Conservation (phyloP, 192 early-diverging fungal species). For the Entomortierella parvispora region DNA sequence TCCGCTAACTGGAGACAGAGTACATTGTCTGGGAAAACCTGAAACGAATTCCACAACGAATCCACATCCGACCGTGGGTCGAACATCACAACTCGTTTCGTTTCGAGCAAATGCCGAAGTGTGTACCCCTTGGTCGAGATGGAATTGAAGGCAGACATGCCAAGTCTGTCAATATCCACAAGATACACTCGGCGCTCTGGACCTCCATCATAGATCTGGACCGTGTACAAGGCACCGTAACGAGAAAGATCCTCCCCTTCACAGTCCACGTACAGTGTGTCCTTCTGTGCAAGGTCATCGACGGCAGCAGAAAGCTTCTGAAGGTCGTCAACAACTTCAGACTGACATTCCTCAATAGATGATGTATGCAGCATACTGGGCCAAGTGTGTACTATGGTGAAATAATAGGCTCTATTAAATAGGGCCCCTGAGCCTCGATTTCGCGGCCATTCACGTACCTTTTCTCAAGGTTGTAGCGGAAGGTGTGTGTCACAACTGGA, state of each 20-base stretch:
- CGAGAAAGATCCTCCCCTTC: slow-evolving; percentile 9
- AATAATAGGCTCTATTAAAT: slow-evolving; percentile 4
- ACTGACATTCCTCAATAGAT: not conserved
- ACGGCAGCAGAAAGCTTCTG: slow-evolving; percentile 9
- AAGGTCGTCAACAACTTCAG: slow-evolving; percentile 14
- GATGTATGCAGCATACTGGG: not conserved
- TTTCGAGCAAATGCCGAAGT: slow-evolving; percentile 11
- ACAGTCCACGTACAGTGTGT: slow-evolving; percentile 17
- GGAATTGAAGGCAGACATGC: slow-evolving; percentile 16
- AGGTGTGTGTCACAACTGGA: too few species aligned
- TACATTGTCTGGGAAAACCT: slow-evolving; percentile 18
- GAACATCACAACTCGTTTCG: slow-evolving; percentile 14
- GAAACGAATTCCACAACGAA: slow-evolving; percentile 23
- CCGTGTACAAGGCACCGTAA: slow-evolving; percentile 9
- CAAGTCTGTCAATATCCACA: slow-evolving; percentile 14
- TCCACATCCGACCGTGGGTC: slow-evolving; percentile 17
- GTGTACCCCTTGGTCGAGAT: slow-evolving; percentile 8
- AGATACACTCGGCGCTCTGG: slow-evolving; percentile 21
- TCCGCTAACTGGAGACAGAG: slow-evolving; percentile 22
- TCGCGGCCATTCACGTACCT: too few species aligned
- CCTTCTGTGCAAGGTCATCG: slow-evolving; percentile 13
- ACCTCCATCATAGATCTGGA: slow-evolving; percentile 19
- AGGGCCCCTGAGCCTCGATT: slow-evolving; percentile 3
- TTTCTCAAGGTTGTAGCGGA: too few species aligned
- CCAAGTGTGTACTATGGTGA: not conserved